These are phyloP conservation scores for Cucurbita moschata DNA, from an alignment of 306 rosid genomes.

Conservation along the genomic window DNA sequence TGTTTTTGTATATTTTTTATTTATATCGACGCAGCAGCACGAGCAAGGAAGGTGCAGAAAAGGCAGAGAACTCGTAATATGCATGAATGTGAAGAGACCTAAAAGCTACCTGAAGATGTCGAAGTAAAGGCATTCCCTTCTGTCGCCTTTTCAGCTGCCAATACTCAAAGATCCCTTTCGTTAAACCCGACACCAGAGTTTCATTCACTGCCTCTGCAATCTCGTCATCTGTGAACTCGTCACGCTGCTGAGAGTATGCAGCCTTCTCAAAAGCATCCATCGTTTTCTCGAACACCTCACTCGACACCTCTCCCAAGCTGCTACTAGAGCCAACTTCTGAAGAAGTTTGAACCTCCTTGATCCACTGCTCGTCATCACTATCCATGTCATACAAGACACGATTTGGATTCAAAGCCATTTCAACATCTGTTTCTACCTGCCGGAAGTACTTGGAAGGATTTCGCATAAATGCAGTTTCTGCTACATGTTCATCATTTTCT, in stretches of 20 bases:
- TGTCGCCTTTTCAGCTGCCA: conserved; percentile 64
- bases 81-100: neutral
- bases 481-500: conserved; percentile 51
- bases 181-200: conserved; percentile 31
- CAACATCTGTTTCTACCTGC: conserved; percentile 71
- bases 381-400: conserved; percentile 87
- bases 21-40: neutral
- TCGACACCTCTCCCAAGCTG: conserved; percentile 26
- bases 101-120: conserved; percentile 76
- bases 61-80: neutral
- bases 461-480: conserved; percentile 41
- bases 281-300: conserved; percentile 58
- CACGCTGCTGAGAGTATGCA: conserved; percentile 49
- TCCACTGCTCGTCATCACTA: conserved; percentile 85
- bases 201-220: conserved; percentile 49
- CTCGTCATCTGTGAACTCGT: conserved; percentile 52
- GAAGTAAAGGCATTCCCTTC: conserved; percentile 75
- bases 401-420: conserved; percentile 74
- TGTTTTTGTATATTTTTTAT: neutral
- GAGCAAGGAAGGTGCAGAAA: neutral
- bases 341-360: conserved; percentile 26
- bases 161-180: conserved; percentile 45
- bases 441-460: conserved; percentile 50
- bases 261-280: conserved; percentile 87
- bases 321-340: conserved; percentile 20